These are phyloP conservation scores for Achaetomiella virescens DNA, from an alignment of 495 filamentous ascomycete species.

Conservation along the genomic window DNA sequence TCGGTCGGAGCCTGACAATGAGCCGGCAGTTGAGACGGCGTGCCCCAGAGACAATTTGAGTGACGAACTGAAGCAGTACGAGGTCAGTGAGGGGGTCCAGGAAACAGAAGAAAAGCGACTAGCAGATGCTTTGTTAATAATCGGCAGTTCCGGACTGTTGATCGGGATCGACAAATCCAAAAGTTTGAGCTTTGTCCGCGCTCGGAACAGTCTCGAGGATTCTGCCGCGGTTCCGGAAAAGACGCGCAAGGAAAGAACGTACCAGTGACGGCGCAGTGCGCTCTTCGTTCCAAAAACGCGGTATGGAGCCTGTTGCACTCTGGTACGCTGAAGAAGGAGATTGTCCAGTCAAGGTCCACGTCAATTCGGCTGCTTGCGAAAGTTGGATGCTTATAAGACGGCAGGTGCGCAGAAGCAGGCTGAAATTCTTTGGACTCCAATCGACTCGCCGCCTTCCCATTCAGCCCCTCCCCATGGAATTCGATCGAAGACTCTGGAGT, in stretches of 20 bases:
- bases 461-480: conserved; percentile 36
- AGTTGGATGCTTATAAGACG: conserved; percentile 19
- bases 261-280: neutral
- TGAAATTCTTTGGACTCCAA: conserved; percentile 30
- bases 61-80: neutral
- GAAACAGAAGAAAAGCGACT: neutral
- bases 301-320: neutral
- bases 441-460: conserved; percentile 28
- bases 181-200: neutral
- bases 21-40: neutral
- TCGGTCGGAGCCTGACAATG: neutral
- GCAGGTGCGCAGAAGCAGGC: conserved; percentile 23
- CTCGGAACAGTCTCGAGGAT: conserved; percentile 3
- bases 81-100: neutral
- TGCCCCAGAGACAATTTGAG: neutral
- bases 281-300: neutral
- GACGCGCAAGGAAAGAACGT: neutral
- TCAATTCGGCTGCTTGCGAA: neutral
- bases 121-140: no score
- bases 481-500: conserved; percentile 34
- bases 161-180: neutral
- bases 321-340: neutral
- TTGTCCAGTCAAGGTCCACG: conserved; percentile 10
- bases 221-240: conserved; percentile 2
- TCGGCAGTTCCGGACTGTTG: neutral